These are phyloP conservation scores for Aspergillus quadricinctus DNA, from an alignment of 2,329 filamentous ascomycete species.

Conservation along the genomic window DNA sequence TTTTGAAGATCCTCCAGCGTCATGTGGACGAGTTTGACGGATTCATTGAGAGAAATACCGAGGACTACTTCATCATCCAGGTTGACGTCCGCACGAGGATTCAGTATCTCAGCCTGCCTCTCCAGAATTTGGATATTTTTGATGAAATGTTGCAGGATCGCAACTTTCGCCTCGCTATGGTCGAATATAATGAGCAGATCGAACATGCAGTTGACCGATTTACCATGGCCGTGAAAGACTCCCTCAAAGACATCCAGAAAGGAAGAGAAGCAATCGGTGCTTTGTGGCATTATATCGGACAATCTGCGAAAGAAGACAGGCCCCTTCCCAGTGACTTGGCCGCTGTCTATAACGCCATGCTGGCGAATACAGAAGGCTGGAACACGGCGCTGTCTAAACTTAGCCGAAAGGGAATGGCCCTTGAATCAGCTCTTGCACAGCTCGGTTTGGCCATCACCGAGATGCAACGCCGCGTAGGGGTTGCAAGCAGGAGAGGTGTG, in stretches of 20 bases:
- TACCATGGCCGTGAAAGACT: slow-evolving; percentile 68
- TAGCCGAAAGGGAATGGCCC: slow-evolving; percentile 64
- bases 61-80: slow-evolving; percentile 75
- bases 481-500: slow-evolving; percentile 69
- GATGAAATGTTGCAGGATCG: slow-evolving; percentile 84
- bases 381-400: slow-evolving; percentile 72
- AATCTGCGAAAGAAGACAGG: slow-evolving; percentile 59
- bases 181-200: slow-evolving; percentile 85
- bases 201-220: slow-evolving; percentile 85
- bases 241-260: slow-evolving; percentile 72
- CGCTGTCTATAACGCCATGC: slow-evolving; percentile 83
- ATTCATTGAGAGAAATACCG: slow-evolving; percentile 79
- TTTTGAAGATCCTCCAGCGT: slow-evolving; percentile 80
- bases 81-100: slow-evolving; percentile 77
- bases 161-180: slow-evolving; percentile 73
- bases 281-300: slow-evolving; percentile 69
- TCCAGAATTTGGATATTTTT: slow-evolving; percentile 77
- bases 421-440: slow-evolving; percentile 66
- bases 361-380: slow-evolving; percentile 89
- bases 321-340: slow-evolving; percentile 57
- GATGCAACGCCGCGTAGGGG: slow-evolving; percentile 79
- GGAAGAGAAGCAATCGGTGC: slow-evolving; percentile 72
- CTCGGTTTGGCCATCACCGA: slow-evolving; percentile 75
- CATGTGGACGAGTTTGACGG: slow-evolving; percentile 94
- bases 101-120: slow-evolving; percentile 73